A percentile compares a stretch with the other conserved stretches of the same genome.
Conservation (phyloP, 768 basidiomycete species). For the Plicaturopsis crispa region DNA sequence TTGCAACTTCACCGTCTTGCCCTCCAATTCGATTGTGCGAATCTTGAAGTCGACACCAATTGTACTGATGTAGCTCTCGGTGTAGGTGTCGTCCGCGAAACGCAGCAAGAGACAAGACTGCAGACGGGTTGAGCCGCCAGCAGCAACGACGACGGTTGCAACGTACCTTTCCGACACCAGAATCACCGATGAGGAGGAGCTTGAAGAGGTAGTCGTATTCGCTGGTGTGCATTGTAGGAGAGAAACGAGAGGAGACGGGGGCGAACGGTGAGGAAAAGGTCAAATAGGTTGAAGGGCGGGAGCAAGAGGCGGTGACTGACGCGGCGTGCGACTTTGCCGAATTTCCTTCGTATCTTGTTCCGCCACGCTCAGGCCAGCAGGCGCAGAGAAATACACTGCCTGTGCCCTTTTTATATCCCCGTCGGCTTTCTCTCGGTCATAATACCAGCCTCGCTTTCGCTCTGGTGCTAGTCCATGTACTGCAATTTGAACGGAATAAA, state of each 20-base stretch:
- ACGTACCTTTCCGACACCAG: conserved; percentile 87
- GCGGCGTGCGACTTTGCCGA: conserved; percentile 1
- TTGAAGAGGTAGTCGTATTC: conserved; percentile 97
- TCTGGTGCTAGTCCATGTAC: no score
- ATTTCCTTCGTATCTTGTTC: no score
- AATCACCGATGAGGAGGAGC: conserved; percentile 91
- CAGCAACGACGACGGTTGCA: conserved; percentile 3
- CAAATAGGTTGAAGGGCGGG: conserved; percentile 25
- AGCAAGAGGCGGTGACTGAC: conserved; percentile 31
- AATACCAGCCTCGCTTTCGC: no score
- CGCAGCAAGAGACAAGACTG: conserved; percentile 90
- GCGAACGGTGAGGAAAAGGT: conserved; percentile 18
- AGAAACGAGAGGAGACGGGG: conserved; percentile 14
- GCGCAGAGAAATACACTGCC: no score
- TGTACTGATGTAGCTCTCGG: conserved; percentile 94
- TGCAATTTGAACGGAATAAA: no score
- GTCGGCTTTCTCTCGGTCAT: no score
- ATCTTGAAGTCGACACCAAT: conserved; percentile 99
- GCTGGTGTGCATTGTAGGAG: conserved; percentile 71
- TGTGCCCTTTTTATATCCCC: no score
- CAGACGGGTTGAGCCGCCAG: conserved; percentile 8
- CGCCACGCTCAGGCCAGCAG: no score
- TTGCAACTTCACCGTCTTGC: conserved; percentile 97
- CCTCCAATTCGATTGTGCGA: conserved; percentile 96
- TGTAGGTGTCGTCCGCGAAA: conserved; percentile 95